These are phyloP conservation scores for Triangularia verruculosa DNA, from an alignment of 2,329 filamentous ascomycete species.

Conservation along the genomic window DNA sequence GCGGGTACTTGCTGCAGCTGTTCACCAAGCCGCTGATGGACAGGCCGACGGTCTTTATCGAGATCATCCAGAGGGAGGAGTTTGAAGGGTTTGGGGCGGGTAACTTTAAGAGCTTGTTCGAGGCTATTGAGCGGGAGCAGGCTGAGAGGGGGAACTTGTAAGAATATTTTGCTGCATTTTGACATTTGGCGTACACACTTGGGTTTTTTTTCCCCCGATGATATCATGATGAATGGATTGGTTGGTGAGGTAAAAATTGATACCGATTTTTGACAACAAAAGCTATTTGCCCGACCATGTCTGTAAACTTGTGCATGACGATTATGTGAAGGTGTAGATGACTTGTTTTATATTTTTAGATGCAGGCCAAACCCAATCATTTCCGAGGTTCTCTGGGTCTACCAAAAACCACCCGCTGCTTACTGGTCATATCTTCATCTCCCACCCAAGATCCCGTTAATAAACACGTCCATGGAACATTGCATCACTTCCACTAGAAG, in stretches of 20 bases:
- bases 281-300: not conserved
- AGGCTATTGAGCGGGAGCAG: constrained; percentile 93
- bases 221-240: not conserved
- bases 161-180: constrained; percentile 17
- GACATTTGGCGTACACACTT: not conserved
- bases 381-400: too few species aligned
- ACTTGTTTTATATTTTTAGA: too few species aligned
- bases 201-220: not conserved
- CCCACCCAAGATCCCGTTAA: too few species aligned
- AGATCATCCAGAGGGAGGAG: constrained; percentile 90
- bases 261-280: not conserved
- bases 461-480: too few species aligned
- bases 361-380: too few species aligned
- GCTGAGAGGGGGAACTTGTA: constrained; percentile 78
- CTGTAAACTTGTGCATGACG: too few species aligned
- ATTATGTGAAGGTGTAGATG: too few species aligned
- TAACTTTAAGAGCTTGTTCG: constrained; percentile 93
- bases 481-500: too few species aligned
- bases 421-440: too few species aligned
- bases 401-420: too few species aligned
- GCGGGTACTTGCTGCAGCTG: constrained; percentile 74
- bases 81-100: constrained; percentile 92
- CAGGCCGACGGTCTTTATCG: constrained; percentile 89
- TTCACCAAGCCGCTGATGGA: constrained; percentile 91
- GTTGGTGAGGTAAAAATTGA: not conserved